Conservation (phyloP, 495 filamentous ascomycete species). For the Tetracladium setigerum region DNA sequence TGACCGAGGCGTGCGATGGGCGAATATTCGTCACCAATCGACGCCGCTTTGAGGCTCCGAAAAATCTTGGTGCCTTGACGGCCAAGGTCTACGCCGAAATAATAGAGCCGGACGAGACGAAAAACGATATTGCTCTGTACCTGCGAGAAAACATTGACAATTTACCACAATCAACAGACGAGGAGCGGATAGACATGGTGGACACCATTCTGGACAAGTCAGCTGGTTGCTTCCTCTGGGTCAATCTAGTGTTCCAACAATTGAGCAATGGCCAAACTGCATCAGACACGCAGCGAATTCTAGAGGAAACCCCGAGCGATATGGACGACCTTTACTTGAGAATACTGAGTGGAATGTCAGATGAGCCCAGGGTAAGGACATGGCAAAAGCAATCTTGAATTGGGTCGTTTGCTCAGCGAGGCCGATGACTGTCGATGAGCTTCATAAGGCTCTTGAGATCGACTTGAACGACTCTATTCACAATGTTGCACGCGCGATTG, state of each 20-base stretch:
- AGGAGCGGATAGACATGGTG: not conserved
- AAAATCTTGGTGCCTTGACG: not conserved
- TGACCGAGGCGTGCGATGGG: too few relatives aligned
- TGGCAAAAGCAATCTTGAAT: conserved; percentile 13
- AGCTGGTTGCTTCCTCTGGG: conserved; percentile 16
- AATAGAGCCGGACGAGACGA: not conserved
- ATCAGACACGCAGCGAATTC: not conserved
- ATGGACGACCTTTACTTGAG: conserved; percentile 11
- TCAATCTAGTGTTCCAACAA: conserved; percentile 8
- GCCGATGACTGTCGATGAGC: conserved; percentile 6
- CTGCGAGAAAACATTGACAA: not conserved
- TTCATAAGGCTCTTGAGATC: conserved; percentile 7
- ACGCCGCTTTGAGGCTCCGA: conserved; percentile 2
- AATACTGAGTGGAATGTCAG: conserved; percentile 3
- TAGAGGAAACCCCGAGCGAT: conserved; percentile 7
- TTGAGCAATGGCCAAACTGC: not conserved
- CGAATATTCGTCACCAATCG: not conserved
- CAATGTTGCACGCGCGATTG: conserved; percentile 2
- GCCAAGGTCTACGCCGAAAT: too few relatives aligned
- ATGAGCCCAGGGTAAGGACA: not conserved
- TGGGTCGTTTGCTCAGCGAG: conserved; percentile 9
- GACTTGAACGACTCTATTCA: conserved; percentile 5
- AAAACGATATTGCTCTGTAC: not conserved
- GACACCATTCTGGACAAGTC: conserved; percentile 13
- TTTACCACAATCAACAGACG: not conserved